phyloP scores from a whole-genome alignment of 1,284 basidiomycete genomes.

The Rhodotorula glutinis region DNA sequence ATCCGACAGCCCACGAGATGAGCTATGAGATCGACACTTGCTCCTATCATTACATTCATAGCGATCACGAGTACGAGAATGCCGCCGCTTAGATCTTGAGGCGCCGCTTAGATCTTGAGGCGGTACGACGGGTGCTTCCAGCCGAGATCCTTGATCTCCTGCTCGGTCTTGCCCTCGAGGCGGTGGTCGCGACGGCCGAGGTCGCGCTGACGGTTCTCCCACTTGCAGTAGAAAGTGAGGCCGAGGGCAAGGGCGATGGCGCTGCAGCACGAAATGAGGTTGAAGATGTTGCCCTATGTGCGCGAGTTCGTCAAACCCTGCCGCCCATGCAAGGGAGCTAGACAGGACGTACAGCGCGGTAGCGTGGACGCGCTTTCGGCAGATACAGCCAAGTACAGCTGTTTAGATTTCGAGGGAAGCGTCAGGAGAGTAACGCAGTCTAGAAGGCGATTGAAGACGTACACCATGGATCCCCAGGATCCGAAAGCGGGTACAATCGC shows the following conservation, averaged over 20 bases:
- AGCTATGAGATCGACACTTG: no score
- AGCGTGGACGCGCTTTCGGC: neutral
- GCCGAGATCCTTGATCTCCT: constrained; percentile 34
- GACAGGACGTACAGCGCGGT: neutral
- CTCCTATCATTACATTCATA: no score
- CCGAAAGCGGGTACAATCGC: constrained; percentile 38
- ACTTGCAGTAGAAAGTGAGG: constrained; percentile 25
- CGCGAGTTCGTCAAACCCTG: neutral
- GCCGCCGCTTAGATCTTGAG: neutral
- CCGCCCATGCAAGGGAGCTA: neutral
- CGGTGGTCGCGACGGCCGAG: constrained; percentile 38
- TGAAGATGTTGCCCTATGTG: constrained; percentile 28
- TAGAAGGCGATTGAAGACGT: neutral
- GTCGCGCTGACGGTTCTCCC: constrained; percentile 40
- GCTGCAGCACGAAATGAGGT: constrained; percentile 1
- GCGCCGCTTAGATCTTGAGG: constrained; percentile 13
- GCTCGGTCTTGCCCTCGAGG: constrained; percentile 36
- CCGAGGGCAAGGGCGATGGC: constrained; percentile 16
- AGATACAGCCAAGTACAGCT: constrained; percentile 36
- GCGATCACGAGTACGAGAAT: no score
- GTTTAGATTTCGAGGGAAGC: neutral
- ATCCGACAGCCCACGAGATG: no score
- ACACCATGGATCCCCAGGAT: constrained; percentile 20
- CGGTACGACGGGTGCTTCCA: constrained; percentile 38
- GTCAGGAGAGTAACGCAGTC: neutral